A percentile compares a stretch with the other conserved stretches of the same genome.
phyloP scores from a whole-genome alignment of 2,329 filamentous ascomycete species.

The Penicillium sp. region DNA sequence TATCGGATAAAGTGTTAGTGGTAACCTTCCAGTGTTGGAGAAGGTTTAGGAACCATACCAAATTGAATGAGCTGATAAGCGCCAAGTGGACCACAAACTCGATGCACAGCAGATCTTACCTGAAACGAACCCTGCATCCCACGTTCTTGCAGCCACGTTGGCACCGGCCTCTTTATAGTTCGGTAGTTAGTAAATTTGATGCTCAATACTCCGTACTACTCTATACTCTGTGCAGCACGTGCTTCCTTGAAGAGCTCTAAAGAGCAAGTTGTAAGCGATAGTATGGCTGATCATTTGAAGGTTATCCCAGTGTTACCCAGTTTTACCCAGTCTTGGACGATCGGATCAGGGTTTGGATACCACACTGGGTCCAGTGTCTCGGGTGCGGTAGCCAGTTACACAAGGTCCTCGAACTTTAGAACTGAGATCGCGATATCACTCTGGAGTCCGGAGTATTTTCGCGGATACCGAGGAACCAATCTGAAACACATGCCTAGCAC shows the following conservation, averaged over 20 bases:
- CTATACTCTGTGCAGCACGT: not conserved
- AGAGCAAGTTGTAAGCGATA: constrained; percentile 1
- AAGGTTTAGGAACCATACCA: not conserved
- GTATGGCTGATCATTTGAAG: not conserved
- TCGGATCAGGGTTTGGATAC: constrained; percentile 7
- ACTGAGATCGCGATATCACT: constrained; percentile 5
- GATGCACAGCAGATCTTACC: constrained; percentile 24
- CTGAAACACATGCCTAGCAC: constrained; percentile 4
- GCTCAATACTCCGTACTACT: not conserved
- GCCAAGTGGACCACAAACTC: not conserved
- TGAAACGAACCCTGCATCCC: constrained; percentile 1
- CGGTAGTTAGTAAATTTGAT: not conserved
- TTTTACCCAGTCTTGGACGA: not conserved
- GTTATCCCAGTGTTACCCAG: not conserved
- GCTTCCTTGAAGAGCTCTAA: not conserved
- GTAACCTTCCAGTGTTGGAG: not conserved
- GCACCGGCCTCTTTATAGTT: not conserved
- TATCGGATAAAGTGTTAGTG: not conserved
- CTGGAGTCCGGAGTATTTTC: constrained; percentile 12
- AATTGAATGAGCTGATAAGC: constrained; percentile 1
- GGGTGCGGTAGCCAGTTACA: not conserved
- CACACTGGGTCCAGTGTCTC: constrained; percentile 13
- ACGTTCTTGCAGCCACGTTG: constrained; percentile 14
- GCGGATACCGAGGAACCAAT: constrained; percentile 12
- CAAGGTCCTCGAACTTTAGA: constrained; percentile 1